These are phyloP conservation scores for Apiospora koreana DNA, from an alignment of 2,329 filamentous ascomycete genomes.

Conservation along the genomic window DNA sequence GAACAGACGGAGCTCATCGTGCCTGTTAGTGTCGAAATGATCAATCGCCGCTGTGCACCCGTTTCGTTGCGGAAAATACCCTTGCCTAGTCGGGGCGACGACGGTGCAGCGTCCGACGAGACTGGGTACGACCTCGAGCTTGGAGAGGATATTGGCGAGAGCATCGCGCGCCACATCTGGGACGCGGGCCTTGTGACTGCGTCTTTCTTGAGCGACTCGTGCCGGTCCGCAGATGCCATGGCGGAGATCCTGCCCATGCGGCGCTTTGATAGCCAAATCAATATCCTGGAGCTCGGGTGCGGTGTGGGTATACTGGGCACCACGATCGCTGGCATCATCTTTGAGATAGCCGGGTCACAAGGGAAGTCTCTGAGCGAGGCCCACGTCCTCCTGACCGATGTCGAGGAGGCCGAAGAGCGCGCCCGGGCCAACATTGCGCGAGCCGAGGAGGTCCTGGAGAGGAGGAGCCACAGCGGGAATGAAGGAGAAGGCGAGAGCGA, in stretches of 20 bases:
- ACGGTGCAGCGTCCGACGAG: conserved; percentile 28
- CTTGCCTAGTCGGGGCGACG: conserved; percentile 19
- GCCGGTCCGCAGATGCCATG: conserved; percentile 14
- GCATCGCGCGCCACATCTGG: conserved; percentile 62
- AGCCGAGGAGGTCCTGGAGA: conserved; percentile 14
- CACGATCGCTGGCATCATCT: conserved; percentile 43
- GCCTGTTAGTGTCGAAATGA: conserved; percentile 19
- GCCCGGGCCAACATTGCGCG: conserved; percentile 48
- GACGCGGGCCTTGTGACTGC: conserved; percentile 54
- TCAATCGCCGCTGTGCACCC: neutral
- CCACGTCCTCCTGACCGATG: conserved; percentile 54
- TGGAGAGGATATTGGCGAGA: conserved; percentile 60
- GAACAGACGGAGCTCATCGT: conserved; percentile 9
- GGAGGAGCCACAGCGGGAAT: neutral
- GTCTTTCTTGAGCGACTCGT: conserved; percentile 34
- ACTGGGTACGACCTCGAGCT: conserved; percentile 40
- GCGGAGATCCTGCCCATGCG: conserved; percentile 18
- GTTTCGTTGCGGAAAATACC: neutral
- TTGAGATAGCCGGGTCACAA: conserved; percentile 21
- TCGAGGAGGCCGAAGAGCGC: conserved; percentile 53
- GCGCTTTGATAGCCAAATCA: conserved; percentile 31
- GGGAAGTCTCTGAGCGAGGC: conserved; percentile 16
- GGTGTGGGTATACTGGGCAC: conserved; percentile 59
- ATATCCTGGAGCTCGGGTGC: conserved; percentile 56
- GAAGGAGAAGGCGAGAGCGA: neutral